Evolutionary conservation across 2,329 filamentous ascomycete species (phyloP), one percentile per base, ranked within the genome.

Genomic region (Exophiala sp.): DNA sequence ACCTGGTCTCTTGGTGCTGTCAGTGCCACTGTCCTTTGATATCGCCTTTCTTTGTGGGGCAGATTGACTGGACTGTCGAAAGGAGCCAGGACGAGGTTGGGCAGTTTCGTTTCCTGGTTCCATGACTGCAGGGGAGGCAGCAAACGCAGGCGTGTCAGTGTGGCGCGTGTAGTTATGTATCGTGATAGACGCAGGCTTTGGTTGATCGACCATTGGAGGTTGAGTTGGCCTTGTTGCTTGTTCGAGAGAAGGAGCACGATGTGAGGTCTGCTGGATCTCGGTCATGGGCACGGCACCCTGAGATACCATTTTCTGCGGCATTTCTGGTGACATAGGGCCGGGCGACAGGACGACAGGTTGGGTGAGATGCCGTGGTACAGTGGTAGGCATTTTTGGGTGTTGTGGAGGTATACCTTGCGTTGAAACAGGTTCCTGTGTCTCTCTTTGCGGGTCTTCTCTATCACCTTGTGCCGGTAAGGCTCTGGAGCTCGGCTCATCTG

Each of bases 1-100:
- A 19, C 46, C 40, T 10, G 13, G 23, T 42, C 34, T 87, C 83
- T 64, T 87, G 82, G 52, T 83, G 84, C 63, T 87, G 82, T 77
- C 75, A 16, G 73, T 11, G 8, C 47, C 39, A 11, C 39, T 23
- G 5, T 10, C 13, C 11, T 46, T 34, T 21, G 35, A 10, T 2
- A 24, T 5, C 23, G 32, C 50, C 9, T 32, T n/a, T 14, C 22
- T 16, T 3, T 14, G 9, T 19, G 34, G 3, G 5, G 39, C 23
- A 27, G 14, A 23, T 18, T 29, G 39, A 16, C 11, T 46, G 11
- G 29, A 11, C 14, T 41, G 21, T 43, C 43, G 18, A 1, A 23
- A 18, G 23, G 24, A 37, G 29, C 24, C 35, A 32, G 19, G 50
- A 40, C 40, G 27, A 37, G 7, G 19, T 5, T 18, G 39, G 21